Base-by-base conservation (phyloP, 345 rosid genomes). In the Viola odorata region DNA sequence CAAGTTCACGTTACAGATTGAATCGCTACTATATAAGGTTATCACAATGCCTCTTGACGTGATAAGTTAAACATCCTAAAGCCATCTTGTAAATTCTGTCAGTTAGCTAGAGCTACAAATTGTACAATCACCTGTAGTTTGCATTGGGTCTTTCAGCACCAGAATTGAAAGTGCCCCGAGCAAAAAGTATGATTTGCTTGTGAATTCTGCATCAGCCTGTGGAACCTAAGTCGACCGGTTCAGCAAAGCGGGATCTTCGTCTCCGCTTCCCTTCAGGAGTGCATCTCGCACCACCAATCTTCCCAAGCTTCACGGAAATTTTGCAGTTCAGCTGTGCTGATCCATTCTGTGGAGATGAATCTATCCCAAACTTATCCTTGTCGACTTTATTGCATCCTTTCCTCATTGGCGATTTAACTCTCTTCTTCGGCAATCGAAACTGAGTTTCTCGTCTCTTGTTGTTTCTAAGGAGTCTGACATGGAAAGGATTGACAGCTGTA, bases 211-310 rank as follows among this genome's bases (percentile, higher is more conserved):
- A 64, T 74, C 68, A 77, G 49, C 70, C 67, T 16, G 83, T 63
- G 6, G 66, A 77, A 65, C 65, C 75, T 51, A 76, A 64, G 74
- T 82, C 75, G 8, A 73, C 71, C 0, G 78, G 74, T 61, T 82
- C 81, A 55, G 63, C 68, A 11, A 67, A 14, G 56, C 72, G 72
- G 37, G 89, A 79, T 45, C 81, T 78, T 44, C 91, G 76, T 73
- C 94, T 89, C 79, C 81, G 81, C 78, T 85, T 89, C 61, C 85
- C 70, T 5, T 82, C 88, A 0, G 96, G 91, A 36, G 82, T 85
- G 83, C 91, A 85, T 64, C 84, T 76, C 8, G 40, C 8, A 1
- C 78, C 71, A 0, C 75, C 80, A 51, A 48, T 51, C 62, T 81
- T 86, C 49, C 84, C 66, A 0, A 78, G 68, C 76, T 87, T 84